phyloP scores from a whole-genome alignment of 2,329 filamentous ascomycete species.

The Aureobasidium sp. region DNA sequence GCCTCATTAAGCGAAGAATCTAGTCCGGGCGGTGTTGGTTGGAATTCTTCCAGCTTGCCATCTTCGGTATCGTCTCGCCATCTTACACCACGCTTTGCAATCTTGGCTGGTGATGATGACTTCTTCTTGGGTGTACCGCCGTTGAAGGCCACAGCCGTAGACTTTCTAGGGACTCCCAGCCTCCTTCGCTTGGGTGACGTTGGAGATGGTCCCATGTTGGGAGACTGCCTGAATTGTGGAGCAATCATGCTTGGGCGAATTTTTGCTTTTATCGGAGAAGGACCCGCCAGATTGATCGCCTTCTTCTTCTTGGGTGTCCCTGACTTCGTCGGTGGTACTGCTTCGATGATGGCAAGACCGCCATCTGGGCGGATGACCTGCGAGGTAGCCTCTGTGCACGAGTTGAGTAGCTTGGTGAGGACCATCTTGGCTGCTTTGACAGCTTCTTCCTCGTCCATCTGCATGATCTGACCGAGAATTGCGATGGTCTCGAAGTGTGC shows the following conservation, averaged over 20 bases:
- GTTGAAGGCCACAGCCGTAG: constrained; percentile 48
- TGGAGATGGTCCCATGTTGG: constrained; percentile 41
- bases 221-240: constrained; percentile 10
- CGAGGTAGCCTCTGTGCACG: constrained; percentile 63
- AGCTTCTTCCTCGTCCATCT: constrained; percentile 76
- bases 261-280: constrained; percentile 42
- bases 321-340: constrained; percentile 60
- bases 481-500: constrained; percentile 89
- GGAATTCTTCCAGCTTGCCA: constrained; percentile 79
- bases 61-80: constrained; percentile 91
- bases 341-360: constrained; percentile 51
- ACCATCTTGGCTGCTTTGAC: constrained; percentile 69
- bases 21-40: constrained; percentile 73
- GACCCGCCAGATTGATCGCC: constrained; percentile 37
- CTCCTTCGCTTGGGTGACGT: constrained; percentile 75
- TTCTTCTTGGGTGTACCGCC: constrained; percentile 83
- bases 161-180: constrained; percentile 55
- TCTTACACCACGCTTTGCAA: constrained; percentile 65
- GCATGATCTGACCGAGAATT: constrained; percentile 70
- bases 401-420: constrained; percentile 68
- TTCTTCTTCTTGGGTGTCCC: constrained; percentile 71
- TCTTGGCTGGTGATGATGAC: constrained; percentile 50
- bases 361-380: constrained; percentile 90
- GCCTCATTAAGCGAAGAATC: constrained; percentile 46
- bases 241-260: constrained; percentile 24